phyloP scores from a whole-genome alignment of 2,329 filamentous ascomycete genomes.

The Bipolaris zeicola region DNA sequence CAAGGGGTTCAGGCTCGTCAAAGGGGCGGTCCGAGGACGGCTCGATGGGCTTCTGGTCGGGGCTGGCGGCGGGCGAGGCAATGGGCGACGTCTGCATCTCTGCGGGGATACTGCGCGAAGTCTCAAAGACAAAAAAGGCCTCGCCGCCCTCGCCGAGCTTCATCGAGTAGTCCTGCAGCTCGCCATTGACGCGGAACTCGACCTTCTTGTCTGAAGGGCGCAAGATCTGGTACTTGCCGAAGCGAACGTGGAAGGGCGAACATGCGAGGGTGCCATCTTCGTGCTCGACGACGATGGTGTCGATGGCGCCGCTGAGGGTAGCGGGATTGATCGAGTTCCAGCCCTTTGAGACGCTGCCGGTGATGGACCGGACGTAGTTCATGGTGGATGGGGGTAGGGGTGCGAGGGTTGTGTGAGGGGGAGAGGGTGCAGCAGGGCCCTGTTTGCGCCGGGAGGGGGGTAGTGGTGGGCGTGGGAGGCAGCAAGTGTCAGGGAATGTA shows the following conservation, averaged over 20 bases:
- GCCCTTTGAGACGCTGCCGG: conserved; percentile 94
- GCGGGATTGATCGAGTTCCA: conserved; percentile 99
- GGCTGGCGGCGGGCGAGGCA: conserved; percentile 86
- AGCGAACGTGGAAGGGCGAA: conserved; percentile 97
- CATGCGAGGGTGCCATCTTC: conserved; percentile 87
- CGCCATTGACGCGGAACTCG: conserved; percentile 92
- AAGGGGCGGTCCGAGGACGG: conserved; percentile 55
- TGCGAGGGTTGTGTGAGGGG: conserved; percentile 23
- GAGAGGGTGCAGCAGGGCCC: conserved; percentile 1
- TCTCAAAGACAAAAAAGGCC: conserved; percentile 99
- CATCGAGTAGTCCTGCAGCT: conserved; percentile 94
- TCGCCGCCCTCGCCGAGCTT: conserved; percentile 97
- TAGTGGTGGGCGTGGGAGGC: neutral
- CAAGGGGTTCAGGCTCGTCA: conserved; percentile 72
- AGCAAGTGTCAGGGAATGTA: neutral
- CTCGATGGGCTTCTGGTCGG: conserved; percentile 63
- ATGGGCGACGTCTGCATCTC: conserved; percentile 93
- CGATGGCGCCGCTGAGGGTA: conserved; percentile 95
- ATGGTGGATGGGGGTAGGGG: conserved; percentile 56
- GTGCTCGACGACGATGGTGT: conserved; percentile 97
- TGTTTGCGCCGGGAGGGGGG: conserved; percentile 1
- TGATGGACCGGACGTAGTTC: conserved; percentile 97
- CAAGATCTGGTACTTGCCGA: conserved; percentile 96
- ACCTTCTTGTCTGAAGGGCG: conserved; percentile 98
- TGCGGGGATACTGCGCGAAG: conserved; percentile 86